These are phyloP conservation scores for Chaetomium globosum DNA, from an alignment of 2,329 filamentous ascomycete species.

Conservation along the genomic window DNA sequence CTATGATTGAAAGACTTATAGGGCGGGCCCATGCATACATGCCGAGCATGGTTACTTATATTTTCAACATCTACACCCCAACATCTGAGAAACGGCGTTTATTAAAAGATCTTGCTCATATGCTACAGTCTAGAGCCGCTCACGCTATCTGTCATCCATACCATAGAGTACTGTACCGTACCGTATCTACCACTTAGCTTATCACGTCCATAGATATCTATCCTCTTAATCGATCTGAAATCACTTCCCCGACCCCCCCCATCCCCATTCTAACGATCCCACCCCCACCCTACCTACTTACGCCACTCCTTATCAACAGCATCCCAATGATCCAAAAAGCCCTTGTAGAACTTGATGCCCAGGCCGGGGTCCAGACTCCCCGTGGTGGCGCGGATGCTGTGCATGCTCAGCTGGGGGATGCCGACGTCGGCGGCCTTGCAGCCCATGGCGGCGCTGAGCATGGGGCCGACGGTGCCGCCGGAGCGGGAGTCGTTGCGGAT, in stretches of 20 bases:
- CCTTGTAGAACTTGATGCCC: conserved; percentile 85
- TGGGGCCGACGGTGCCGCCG: conserved; percentile 94
- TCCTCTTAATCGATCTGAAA: not conserved
- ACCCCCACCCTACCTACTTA: conserved; percentile 8
- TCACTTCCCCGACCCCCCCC: not conserved
- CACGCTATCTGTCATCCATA: not conserved
- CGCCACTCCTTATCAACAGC: conserved; percentile 78
- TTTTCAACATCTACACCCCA: not conserved
- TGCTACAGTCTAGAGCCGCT: conserved; percentile 1
- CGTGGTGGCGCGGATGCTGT: conserved; percentile 85
- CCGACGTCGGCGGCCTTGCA: conserved; percentile 84
- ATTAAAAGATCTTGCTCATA: not conserved
- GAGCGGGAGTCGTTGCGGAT: conserved; percentile 89
- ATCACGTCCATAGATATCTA: not conserved
- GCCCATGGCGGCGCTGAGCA: conserved; percentile 78
- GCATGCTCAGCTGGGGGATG: conserved; percentile 91
- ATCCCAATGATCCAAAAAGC: conserved; percentile 85
- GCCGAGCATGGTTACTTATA: not conserved
- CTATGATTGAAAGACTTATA: not conserved
- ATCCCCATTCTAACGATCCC: not conserved
- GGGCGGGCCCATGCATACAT: not conserved
- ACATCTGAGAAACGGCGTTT: not conserved
- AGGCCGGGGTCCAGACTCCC: conserved; percentile 83
- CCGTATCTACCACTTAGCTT: not conserved
- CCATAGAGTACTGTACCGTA: not conserved